These are phyloP conservation scores for Symbiodinium pilosum DNA, from an alignment of 73 alveolate species.

Conservation along the genomic window DNA sequence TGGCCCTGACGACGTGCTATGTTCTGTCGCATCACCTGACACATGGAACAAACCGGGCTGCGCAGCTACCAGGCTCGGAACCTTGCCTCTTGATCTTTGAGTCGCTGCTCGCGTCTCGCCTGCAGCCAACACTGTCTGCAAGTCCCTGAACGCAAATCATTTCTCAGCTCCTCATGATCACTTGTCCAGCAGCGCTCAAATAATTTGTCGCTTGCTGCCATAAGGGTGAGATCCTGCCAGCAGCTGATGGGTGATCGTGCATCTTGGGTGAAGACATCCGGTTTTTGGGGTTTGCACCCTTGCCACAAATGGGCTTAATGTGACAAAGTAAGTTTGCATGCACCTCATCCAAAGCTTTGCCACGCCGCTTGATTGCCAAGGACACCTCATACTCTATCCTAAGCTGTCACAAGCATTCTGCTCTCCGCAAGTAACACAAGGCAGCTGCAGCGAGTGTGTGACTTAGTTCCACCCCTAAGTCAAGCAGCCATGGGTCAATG, in stretches of 20 bases:
- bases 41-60: no score
- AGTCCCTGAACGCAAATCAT: no score
- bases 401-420: background rate
- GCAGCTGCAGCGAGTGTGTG: no score
- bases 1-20: background rate
- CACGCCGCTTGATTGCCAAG: background rate
- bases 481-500: no score
- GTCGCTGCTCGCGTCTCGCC: background rate
- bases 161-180: background rate
- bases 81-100: background rate
- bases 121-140: background rate
- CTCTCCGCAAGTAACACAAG: no score
- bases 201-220: background rate
- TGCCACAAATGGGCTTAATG: background rate
- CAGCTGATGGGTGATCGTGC: no score
- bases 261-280: no score
- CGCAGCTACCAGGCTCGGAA: no score
- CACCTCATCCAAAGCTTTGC: conserved; percentile 12
- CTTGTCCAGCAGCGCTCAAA: background rate
- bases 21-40: background rate
- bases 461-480: no score
- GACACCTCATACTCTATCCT: background rate
- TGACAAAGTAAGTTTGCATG: background rate
- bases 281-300: background rate
- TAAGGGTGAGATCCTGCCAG: background rate